These are phyloP conservation scores for Ogataea siamensis DNA, from an alignment of 805 yeast genomes.

Conservation along the genomic window DNA sequence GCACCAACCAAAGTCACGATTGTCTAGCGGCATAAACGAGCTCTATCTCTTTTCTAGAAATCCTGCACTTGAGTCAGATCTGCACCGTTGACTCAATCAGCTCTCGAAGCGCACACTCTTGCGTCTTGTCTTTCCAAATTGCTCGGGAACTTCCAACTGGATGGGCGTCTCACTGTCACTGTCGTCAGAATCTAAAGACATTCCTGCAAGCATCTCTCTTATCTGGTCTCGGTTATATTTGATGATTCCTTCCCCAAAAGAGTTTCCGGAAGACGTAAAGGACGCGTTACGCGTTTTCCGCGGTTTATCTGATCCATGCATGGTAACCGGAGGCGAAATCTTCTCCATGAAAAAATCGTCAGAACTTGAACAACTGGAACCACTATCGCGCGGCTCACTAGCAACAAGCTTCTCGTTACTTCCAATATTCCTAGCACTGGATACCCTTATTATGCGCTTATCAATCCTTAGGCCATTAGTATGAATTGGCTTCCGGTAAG, in stretches of 20 bases:
- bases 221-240: slow-evolving; percentile 35
- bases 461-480: slow-evolving; percentile 17
- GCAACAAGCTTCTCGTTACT: slow-evolving; percentile 8
- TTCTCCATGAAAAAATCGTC: slow-evolving; percentile 6
- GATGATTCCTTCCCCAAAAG: slow-evolving; percentile 37
- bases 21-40: not conserved
- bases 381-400: slow-evolving; percentile 6
- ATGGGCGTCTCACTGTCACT: slow-evolving; percentile 12
- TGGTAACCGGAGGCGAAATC: not conserved
- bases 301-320: not conserved
- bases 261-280: slow-evolving; percentile 36
- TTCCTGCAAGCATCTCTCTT: slow-evolving; percentile 32
- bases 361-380: slow-evolving; percentile 5
- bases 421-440: slow-evolving; percentile 16
- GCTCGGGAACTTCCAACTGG: slow-evolving; percentile 25
- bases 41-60: not conserved
- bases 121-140: slow-evolving; percentile 26
- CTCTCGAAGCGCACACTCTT: slow-evolving; percentile 35
- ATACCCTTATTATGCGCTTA: slow-evolving; percentile 25
- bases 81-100: not conserved
- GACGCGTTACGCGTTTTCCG: slow-evolving; percentile 26
- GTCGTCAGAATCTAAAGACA: slow-evolving; percentile 21
- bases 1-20: not conserved
- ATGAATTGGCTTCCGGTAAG: slow-evolving; percentile 25
- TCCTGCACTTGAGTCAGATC: not conserved